These are phyloP conservation scores for Saturnispora quitensis DNA, from an alignment of 805 yeast genomes.

Conservation along the genomic window DNA sequence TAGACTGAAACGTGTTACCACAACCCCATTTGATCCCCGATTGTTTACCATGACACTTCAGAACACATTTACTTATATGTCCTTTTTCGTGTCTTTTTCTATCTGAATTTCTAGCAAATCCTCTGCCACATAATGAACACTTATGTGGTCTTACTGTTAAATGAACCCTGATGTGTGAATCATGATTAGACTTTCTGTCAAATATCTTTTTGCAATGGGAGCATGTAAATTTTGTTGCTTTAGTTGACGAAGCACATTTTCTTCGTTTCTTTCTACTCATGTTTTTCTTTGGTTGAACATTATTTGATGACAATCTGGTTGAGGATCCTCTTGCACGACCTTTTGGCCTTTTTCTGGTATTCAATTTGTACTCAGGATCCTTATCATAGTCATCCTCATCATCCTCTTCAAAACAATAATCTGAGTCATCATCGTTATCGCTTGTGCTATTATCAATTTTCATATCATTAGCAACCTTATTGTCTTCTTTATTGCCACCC, in stretches of 20 bases:
- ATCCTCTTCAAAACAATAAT: neutral
- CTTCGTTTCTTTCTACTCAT: neutral
- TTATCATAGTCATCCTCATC: neutral
- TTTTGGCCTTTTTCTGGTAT: neutral
- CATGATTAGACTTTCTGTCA: slow-evolving; percentile 14
- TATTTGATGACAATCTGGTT: neutral
- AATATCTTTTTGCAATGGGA: slow-evolving; percentile 10
- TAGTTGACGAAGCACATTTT: neutral
- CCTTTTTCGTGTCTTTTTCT: slow-evolving; percentile 12
- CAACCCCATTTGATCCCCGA: slow-evolving; percentile 8
- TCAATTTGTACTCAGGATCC: neutral
- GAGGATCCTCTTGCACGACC: neutral
- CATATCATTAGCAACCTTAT: neutral
- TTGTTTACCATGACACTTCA: slow-evolving; percentile 6
- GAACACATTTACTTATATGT: neutral
- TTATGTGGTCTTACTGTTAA: slow-evolving; percentile 9
- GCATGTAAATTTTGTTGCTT: slow-evolving; percentile 4
- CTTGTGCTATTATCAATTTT: neutral
- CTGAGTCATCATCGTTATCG: neutral
- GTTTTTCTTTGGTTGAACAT: neutral
- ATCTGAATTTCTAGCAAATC: slow-evolving; percentile 13
- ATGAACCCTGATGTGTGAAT: slow-evolving; percentile 13
- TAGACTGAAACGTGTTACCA: neutral
- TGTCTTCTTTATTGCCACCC: neutral
- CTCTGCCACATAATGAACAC: slow-evolving; percentile 10